Evolutionary conservation across 2,329 filamentous ascomycete species (phyloP).

Genomic region (Didymella sp.): DNA sequence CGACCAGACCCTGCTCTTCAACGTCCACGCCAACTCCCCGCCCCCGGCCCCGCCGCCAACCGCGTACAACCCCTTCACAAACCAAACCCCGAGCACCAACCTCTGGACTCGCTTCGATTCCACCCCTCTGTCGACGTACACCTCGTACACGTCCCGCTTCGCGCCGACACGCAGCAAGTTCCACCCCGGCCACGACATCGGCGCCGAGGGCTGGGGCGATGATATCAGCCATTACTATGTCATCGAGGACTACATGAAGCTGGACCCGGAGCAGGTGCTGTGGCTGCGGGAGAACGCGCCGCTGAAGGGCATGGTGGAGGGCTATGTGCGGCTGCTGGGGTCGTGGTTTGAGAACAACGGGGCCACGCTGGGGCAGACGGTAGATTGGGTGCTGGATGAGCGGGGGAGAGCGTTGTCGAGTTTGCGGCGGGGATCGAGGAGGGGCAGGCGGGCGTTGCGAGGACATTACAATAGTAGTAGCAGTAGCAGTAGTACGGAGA

Average conservation of each 20-base stretch:
- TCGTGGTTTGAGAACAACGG: not conserved
- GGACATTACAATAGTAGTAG: not conserved
- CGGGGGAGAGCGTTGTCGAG: conserved; percentile 51
- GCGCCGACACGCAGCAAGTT: conserved; percentile 54
- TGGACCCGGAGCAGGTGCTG: conserved; percentile 66
- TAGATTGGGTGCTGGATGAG: conserved; percentile 63
- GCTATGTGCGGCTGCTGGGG: conserved; percentile 45
- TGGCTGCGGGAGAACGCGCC: conserved; percentile 64
- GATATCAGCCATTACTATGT: conserved; percentile 69
- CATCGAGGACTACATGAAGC: conserved; percentile 69
- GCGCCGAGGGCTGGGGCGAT: conserved; percentile 69
- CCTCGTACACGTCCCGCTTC: not conserved
- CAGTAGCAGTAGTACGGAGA: not conserved
- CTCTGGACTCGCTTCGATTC: not conserved
- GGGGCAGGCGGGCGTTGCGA: conserved; percentile 72
- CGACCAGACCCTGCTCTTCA: not conserved
- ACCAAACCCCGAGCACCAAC: not conserved
- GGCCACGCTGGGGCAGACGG: conserved; percentile 50
- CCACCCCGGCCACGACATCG: conserved; percentile 59
- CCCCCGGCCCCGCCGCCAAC: not conserved
- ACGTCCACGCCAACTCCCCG: not conserved
- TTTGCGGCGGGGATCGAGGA: conserved; percentile 72
- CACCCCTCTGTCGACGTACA: not conserved
- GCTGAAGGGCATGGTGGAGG: conserved; percentile 64
- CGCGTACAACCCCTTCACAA: not conserved